Percentiles rank a stretch among this genome's conserved stretches.
These are phyloP conservation scores for Phaeophleospora eucalypticola DNA, from an alignment of 2,329 filamentous ascomycete species.

Conservation along the genomic window DNA sequence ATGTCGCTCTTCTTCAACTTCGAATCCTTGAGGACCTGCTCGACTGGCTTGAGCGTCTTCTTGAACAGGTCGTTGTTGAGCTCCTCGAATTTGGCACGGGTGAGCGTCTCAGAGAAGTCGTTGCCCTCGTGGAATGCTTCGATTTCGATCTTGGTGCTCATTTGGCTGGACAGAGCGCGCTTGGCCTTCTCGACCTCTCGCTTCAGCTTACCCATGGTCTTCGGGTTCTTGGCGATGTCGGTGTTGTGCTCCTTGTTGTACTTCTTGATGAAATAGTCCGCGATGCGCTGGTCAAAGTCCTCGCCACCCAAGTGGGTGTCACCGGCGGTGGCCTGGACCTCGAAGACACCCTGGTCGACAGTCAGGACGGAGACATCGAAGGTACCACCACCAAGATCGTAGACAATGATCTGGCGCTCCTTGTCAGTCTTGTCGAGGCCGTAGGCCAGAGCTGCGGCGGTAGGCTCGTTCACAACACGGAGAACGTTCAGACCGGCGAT, in stretches of 20 bases:
- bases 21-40: constrained; percentile 97
- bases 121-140: constrained; percentile 95
- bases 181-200: constrained; percentile 99
- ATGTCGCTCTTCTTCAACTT: constrained; percentile 95
- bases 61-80: constrained; percentile 99
- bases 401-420: constrained; percentile 87
- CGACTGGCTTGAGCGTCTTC: constrained; percentile 97
- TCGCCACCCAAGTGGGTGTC: constrained; percentile 98
- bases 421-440: constrained; percentile 89
- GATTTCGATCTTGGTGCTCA: constrained; percentile 63
- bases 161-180: constrained; percentile 66
- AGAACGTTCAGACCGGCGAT: constrained; percentile 95
- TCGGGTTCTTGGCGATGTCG: constrained; percentile 88
- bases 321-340: constrained; percentile 98
- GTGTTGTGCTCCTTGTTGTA: constrained; percentile 98
- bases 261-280: constrained; percentile 91
- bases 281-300: constrained; percentile 97
- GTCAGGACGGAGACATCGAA: constrained; percentile 98
- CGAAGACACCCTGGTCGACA: constrained; percentile 96
- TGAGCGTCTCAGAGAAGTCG: constrained; percentile 97
- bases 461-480: constrained; percentile 97
- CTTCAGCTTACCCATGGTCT: constrained; percentile 99
- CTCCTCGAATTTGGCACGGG: constrained; percentile 98
- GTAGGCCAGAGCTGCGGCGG: constrained; percentile 90
- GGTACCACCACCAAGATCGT: constrained; percentile 96